phyloP scores from a whole-genome alignment of 495 filamentous ascomycete genomes.

The Lindgomyces ingoldianus region DNA sequence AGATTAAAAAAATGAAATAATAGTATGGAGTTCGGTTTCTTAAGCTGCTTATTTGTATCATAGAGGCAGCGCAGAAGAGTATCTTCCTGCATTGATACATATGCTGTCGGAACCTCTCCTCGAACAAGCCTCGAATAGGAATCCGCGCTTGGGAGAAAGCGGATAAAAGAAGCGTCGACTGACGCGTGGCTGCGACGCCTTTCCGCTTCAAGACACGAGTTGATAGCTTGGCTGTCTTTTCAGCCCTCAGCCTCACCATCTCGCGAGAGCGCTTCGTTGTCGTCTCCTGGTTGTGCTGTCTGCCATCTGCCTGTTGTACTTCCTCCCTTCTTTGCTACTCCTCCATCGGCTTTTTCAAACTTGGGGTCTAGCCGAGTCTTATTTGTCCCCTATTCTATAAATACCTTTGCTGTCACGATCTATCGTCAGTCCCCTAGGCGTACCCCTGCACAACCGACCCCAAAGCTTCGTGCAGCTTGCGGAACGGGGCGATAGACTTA shows the following conservation, averaged over 20 bases:
- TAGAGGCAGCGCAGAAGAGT: too few species aligned
- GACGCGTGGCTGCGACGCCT: slow-evolving; percentile 1
- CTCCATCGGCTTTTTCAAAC: background rate
- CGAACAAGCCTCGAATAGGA: background rate
- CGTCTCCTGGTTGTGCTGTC: background rate
- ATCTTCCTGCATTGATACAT: too few species aligned
- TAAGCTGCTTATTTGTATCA: too few species aligned
- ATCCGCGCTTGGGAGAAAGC: background rate
- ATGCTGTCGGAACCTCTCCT: too few species aligned
- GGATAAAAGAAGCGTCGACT: background rate
- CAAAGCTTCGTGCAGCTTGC: slow-evolving; percentile 2
- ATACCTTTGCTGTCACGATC: too few species aligned
- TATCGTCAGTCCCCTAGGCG: too few species aligned
- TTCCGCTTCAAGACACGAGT: background rate
- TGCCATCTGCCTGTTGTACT: background rate
- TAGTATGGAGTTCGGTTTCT: too few species aligned
- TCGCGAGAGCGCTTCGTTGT: background rate
- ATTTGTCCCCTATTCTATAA: too few species aligned
- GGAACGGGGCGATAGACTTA: background rate
- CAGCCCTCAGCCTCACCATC: slow-evolving; percentile 17
- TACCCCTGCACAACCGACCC: background rate
- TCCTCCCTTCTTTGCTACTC: background rate
- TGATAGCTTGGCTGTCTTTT: background rate
- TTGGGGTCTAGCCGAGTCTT: background rate
- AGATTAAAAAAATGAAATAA: too few species aligned